Evolutionary conservation across 2,329 filamentous ascomycete species (phyloP), one percentile per base, ranked within the genome.

Genomic region (Trichoderma atrobrunneum): DNA sequence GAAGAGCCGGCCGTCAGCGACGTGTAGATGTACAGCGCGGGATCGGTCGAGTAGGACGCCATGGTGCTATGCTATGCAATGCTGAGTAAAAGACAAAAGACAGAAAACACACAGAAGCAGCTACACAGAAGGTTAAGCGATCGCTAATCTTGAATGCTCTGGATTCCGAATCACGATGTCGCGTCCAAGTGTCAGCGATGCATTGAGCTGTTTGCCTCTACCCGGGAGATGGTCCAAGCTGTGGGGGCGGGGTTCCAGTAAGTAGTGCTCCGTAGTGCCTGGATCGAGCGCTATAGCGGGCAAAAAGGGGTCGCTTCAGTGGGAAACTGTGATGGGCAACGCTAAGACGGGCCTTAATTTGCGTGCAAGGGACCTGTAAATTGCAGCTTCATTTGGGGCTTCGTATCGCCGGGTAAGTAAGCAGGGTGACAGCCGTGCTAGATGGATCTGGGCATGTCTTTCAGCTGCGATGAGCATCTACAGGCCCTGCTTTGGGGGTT

Each of bases 1-100:
- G 94, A 97, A 54, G 94, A 97, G 75, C 96, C 96, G 72, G 96
- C 93, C 24, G 96, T 98, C 71, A 99, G 88, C 68, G 95, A 98
- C 73, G 96, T 98, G 85, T 97, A 98, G 78, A 99, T 92, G 85
- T 96, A 99, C 74, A 99, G 90, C 32, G 91, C 87, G 63, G 91
- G 88, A 80, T 93, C 91, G 76, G 85, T 86, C 75, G 85, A 85
- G 79, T 85, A 87, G 68, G 85, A 83, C 61, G 81, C 80, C 79
- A 82, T 83, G 73, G 73, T 78, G 57, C 57, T 21, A 60, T 60
- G 28, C 56, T 30, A 59, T 60, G 28, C 56, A 5, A 59, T 59
- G 56, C 57, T 24, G n/a, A 14, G 28, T 12, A 21, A 16, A 12
- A 21, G 28, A 32, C 1, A 43, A 43, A 43, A 59, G 18, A 32